Evolutionary conservation across 108 stramenopile genomes (phyloP).

Genomic region (Skeletonema tropicum): DNA sequence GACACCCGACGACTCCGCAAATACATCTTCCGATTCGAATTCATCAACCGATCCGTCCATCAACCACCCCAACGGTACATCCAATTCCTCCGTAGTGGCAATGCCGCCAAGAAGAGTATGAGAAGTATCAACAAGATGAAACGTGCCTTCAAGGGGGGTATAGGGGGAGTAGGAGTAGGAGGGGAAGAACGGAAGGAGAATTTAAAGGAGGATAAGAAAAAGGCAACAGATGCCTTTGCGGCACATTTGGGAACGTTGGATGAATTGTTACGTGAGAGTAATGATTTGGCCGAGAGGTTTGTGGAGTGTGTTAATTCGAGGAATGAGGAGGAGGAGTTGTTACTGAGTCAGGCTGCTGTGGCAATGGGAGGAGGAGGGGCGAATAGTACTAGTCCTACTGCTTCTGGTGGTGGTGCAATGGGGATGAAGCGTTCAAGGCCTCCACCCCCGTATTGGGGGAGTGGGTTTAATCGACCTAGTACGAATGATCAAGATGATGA

Average conservation of each 20-base stretch:
- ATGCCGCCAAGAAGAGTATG: slow-evolving; percentile 38
- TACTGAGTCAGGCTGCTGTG: neutral
- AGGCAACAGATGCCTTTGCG: slow-evolving; percentile 25
- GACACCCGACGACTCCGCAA: slow-evolving; percentile 32
- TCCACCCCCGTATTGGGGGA: slow-evolving; percentile 30
- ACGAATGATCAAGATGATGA: slow-evolving; percentile 19
- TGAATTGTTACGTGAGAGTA: slow-evolving; percentile 42
- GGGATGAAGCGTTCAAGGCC: slow-evolving; percentile 15
- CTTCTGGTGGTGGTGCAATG: neutral
- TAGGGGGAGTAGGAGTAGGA: no score
- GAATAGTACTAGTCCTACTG: neutral
- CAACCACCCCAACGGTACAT: slow-evolving; percentile 37
- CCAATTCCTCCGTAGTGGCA: slow-evolving; percentile 33
- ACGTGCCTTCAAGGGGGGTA: slow-evolving; percentile 10
- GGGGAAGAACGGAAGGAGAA: slow-evolving; percentile 19
- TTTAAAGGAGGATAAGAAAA: slow-evolving; percentile 15
- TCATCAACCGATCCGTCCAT: slow-evolving; percentile 21
- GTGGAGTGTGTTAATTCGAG: slow-evolving; percentile 34
- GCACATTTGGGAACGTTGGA: slow-evolving; percentile 36
- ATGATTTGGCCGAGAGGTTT: slow-evolving; percentile 32
- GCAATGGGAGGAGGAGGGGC: neutral
- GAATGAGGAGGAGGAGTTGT: slow-evolving; percentile 24
- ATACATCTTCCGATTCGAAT: slow-evolving; percentile 48
- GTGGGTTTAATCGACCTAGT: slow-evolving; percentile 34
- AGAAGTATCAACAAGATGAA: slow-evolving; percentile 23